phyloP scores from a whole-genome alignment of 1,139 yeast genomes.

The Geotrichum restrictum region DNA sequence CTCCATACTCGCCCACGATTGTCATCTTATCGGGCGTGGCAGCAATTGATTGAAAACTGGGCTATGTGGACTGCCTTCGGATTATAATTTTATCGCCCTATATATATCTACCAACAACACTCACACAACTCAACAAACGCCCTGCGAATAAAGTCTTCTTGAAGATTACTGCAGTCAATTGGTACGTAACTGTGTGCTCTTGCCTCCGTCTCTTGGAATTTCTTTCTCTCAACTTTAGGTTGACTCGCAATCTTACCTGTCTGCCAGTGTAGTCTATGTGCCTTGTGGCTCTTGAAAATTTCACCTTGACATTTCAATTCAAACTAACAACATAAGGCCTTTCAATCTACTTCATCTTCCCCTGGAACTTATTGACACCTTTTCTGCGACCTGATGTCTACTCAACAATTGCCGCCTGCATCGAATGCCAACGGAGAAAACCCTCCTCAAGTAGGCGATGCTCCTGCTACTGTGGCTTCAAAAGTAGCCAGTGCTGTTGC shows the following conservation, averaged over 20 bases:
- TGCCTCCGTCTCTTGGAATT: no score
- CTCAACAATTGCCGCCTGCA: slow-evolving; percentile 2
- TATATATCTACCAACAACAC: no score
- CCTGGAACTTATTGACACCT: background rate
- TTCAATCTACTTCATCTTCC: background rate
- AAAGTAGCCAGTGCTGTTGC: slow-evolving; percentile 15
- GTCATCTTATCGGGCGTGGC: no score
- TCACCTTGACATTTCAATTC: no score
- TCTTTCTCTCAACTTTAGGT: no score
- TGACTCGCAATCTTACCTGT: no score
- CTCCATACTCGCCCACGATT: no score
- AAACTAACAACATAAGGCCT: no score
- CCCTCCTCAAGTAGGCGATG: slow-evolving; percentile 15
- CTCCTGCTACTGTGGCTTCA: slow-evolving; percentile 13
- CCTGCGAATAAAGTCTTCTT: no score
- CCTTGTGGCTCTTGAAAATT: background rate
- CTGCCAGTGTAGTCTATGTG: background rate
- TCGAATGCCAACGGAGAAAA: slow-evolving; percentile 8
- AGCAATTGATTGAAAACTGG: background rate
- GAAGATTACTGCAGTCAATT: no score
- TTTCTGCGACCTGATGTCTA: slow-evolving; percentile 8
- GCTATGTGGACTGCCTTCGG: background rate
- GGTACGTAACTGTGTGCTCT: background rate
- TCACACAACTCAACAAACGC: no score
- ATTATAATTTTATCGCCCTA: no score